A percentile compares a stretch with the other conserved stretches of the same genome.
phyloP scores from a whole-genome alignment of 164 flowering plant species.

The Aristolochia californica region DNA sequence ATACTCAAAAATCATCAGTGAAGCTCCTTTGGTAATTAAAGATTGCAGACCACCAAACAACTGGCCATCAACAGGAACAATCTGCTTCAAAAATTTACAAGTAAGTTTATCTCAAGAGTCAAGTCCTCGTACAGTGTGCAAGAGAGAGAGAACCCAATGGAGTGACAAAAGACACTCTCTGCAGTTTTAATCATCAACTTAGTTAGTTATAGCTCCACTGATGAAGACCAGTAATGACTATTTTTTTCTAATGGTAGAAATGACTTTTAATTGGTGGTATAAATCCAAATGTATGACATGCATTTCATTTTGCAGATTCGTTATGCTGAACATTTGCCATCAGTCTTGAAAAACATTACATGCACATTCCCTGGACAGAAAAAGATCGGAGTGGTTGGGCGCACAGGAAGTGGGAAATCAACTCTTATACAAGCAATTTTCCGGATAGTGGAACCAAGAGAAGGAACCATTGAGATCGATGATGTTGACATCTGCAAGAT shows the following conservation, averaged over 20 bases:
- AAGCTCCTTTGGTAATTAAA: slow-evolving; percentile 71
- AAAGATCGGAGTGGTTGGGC: slow-evolving; percentile 27
- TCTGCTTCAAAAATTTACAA: slow-evolving; percentile 65
- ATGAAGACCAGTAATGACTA: too few species aligned
- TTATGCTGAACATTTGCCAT: slow-evolving; percentile 30
- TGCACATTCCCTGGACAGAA: slow-evolving; percentile 28
- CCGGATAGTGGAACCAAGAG: slow-evolving; percentile 71
- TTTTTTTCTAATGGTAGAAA: too few species aligned
- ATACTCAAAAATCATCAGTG: slow-evolving; percentile 66
- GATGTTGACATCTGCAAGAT: slow-evolving; percentile 60
- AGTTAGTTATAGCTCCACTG: too few species aligned
- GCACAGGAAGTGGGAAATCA: slow-evolving; percentile 35
- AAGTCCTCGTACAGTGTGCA: too few species aligned
- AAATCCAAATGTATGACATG: not conserved
- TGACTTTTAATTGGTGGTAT: too few species aligned
- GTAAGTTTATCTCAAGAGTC: slow-evolving; percentile 15
- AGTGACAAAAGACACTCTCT: too few species aligned
- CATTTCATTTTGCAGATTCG: slow-evolving; percentile 16
- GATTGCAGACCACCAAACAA: slow-evolving; percentile 48
- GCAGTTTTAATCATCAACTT: too few species aligned
- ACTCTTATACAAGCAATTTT: slow-evolving; percentile 50
- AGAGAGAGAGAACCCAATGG: too few species aligned
- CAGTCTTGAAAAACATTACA: slow-evolving; percentile 24
- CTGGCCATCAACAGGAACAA: slow-evolving; percentile 79
- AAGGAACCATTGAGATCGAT: slow-evolving; percentile 73